phyloP scores from a whole-genome alignment of 2,329 filamentous ascomycete genomes.

The Penicillium sp. region DNA sequence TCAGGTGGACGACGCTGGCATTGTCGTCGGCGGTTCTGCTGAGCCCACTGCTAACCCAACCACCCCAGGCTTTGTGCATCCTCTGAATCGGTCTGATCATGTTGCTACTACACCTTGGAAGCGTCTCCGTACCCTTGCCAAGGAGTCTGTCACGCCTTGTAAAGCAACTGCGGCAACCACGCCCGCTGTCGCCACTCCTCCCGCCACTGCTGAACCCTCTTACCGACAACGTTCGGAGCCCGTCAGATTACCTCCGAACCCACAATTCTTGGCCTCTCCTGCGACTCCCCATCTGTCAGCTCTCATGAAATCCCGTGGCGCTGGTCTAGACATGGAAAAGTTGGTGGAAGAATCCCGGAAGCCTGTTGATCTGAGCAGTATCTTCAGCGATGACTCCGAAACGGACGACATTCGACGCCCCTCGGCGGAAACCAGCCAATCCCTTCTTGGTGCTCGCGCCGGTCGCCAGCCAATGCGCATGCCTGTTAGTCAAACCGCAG shows the following conservation, averaged over 20 bases:
- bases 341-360: constrained; percentile 57
- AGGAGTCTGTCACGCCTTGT: constrained; percentile 19
- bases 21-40: constrained; percentile 43
- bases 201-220: constrained; percentile 9
- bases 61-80: constrained; percentile 59
- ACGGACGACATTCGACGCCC: constrained; percentile 29
- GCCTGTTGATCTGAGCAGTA: constrained; percentile 40
- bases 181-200: constrained; percentile 29
- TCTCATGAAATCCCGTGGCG: constrained; percentile 61
- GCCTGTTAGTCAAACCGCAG: constrained; percentile 52
- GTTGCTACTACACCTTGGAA: constrained; percentile 29
- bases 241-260: constrained; percentile 28
- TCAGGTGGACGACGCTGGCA: constrained; percentile 62
- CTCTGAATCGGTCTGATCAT: constrained; percentile 59
- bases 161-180: constrained; percentile 18
- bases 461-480: constrained; percentile 57
- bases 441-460: constrained; percentile 24
- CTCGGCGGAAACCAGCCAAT: constrained; percentile 17
- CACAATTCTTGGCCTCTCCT: constrained; percentile 55
- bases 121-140: constrained; percentile 7
- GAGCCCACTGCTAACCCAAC: constrained; percentile 30
- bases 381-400: constrained; percentile 43
- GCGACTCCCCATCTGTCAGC: constrained; percentile 67
- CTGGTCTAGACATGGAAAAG: constrained; percentile 59
- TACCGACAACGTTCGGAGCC: constrained; percentile 10